Evolutionary conservation across 257 asterid species (phyloP).

Genomic region (Jacaranda copaia): DNA sequence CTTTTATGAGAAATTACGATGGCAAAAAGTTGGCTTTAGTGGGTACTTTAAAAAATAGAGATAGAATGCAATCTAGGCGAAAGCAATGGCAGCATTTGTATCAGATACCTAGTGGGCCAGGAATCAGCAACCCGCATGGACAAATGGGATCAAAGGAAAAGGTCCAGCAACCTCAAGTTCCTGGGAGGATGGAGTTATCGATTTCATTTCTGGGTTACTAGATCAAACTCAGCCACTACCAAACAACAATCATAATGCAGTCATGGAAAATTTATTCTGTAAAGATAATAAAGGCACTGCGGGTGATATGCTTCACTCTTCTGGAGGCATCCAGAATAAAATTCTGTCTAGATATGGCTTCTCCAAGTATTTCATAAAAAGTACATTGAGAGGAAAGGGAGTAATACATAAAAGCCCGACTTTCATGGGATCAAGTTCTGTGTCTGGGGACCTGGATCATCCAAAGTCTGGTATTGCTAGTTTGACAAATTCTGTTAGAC

Average conservation of each 20-base stretch:
- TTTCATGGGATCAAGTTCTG: slow-evolving; percentile 48
- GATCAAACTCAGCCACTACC: slow-evolving; percentile 50
- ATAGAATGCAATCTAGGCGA: slow-evolving; percentile 55
- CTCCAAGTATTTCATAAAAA: slow-evolving; percentile 78
- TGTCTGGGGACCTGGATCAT: slow-evolving; percentile 41
- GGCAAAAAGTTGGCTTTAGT: slow-evolving; percentile 61
- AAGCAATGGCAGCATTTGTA: slow-evolving; percentile 73
- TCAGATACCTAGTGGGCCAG: slow-evolving; percentile 68
- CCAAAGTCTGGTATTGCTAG: slow-evolving; percentile 45
- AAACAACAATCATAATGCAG: slow-evolving; percentile 39
- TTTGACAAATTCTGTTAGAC: slow-evolving; percentile 44
- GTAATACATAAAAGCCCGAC: slow-evolving; percentile 59
- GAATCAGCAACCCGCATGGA: slow-evolving; percentile 55
- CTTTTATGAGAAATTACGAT: too few species aligned
- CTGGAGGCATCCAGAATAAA: slow-evolving; percentile 83
- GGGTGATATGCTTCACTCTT: slow-evolving; percentile 48
- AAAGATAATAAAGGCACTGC: slow-evolving; percentile 52
- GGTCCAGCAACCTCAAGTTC: slow-evolving; percentile 53
- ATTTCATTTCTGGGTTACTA: slow-evolving; percentile 58
- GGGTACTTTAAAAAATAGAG: slow-evolving; percentile 63
- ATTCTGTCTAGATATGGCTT: slow-evolving; percentile 79
- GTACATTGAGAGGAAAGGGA: slow-evolving; percentile 82
- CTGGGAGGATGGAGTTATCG: slow-evolving; percentile 58
- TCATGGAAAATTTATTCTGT: slow-evolving; percentile 40
- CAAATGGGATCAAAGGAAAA: slow-evolving; percentile 61